Evolutionary conservation across 176 grass and related monocot genomes (phyloP), one percentile per base, ranked within the genome.

Genomic region (Lolium rigidum): DNA sequence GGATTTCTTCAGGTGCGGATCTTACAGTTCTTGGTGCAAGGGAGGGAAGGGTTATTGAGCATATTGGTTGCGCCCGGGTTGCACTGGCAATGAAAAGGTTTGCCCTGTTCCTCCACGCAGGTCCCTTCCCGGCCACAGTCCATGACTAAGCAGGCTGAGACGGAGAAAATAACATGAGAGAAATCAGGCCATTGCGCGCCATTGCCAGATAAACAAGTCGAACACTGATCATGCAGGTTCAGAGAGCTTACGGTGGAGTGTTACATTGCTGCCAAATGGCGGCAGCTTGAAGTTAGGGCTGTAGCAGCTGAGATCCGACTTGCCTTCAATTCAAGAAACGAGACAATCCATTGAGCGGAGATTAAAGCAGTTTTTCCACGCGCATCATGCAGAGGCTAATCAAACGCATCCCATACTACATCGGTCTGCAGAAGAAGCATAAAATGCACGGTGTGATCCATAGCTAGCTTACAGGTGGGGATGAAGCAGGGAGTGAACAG

Each of bases 1-100:
- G 64, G 2, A 3, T 35, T 37, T 28, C 7, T 74, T 74, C 20
- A 49, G 43, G 2, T 14, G n/a, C 4, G 13, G 25, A 7, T 43
- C 67, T 74, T 83, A 88, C 87, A 88, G 51, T 54, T 77, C 14
- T 56, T 67, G 52, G 77, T 3, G 78, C 88, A 90, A 21, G 88
- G 88, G 15, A 77, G 3, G 20, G 2, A 2, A 63, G 78, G 76
- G 7, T 11, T 0, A 71, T 70, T 43, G 52, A 82, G 14, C 26
- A 86, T 14, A 61, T 90, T 90, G 83, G 1, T 2, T 16, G 5
- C 59, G 41, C 78, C 83, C 4, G 18, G 4, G 0, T 61, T 4
- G 78, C 88, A 90, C 15, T 76, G 61, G 15, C 88, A 90, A 2
- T 39, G 63, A 25, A 60, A 89, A 1, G 21, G 63, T 0, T 41